Base-by-base conservation (phyloP, 345 rosid genomes). In the Rhodamnia argentea region DNA sequence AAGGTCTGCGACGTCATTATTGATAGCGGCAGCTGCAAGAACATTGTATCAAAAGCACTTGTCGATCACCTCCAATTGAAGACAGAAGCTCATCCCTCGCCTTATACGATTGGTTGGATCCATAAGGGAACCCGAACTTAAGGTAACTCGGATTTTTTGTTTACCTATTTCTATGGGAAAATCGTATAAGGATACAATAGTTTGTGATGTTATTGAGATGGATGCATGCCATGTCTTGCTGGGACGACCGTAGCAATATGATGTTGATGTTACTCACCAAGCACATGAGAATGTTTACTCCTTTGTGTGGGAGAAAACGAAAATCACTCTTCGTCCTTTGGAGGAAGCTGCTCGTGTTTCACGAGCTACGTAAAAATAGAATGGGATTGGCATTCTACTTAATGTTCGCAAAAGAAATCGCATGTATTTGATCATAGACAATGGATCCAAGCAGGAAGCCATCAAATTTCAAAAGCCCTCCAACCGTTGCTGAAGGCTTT, bases 151-250 rank as follows among this genome's bases (percentile, higher is more conserved):
- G 62, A 2, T 40, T 0, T 82, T 8, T 22, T 12, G 6, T 6
- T 53, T 81, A 3, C 15, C 70, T 5, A 78, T 85, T 27, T 58
- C 8, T 37, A 86, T 82, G 6, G 29, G 70, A 8, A 64, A 64
- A 5, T 6, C 14, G 18, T 86, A 52, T 7, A 51, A 52, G 3
- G 87, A 85, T 78, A 62, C 32, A 12, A 75, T 83, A 7, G 13
- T 23, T 22, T 86, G 83, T 24, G 83, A 86, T 70, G 27, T 83
- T n/a, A n/a, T n/a, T 2, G 74, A 86, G 6, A 86, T 86, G 85
- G 87, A 86, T 51, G 88, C 86, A 1, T 87, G 88, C 47, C 52
- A 87, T 5, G 13, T 87, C 1, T 42, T 87, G 10, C 14, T 86
- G 24, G 85, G 74, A 13, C 14, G 54, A 11, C 9, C 85, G 13